phyloP scores from a whole-genome alignment of 768 basidiomycete species.

The Naganishia antarctica region DNA sequence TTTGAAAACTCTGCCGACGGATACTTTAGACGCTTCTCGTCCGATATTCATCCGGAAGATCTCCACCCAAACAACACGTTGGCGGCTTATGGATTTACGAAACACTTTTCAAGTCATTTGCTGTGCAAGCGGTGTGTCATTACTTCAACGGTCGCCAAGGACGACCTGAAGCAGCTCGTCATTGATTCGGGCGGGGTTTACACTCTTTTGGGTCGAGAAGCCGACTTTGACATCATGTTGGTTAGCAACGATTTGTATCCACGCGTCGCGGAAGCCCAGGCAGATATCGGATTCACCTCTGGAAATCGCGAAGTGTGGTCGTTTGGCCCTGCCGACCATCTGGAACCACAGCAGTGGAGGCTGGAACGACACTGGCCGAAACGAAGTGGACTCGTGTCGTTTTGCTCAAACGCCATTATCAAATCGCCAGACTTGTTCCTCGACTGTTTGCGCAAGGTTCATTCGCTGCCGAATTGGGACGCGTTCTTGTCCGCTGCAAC shows the following conservation, averaged over 20 bases:
- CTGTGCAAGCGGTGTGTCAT: conserved; percentile 5
- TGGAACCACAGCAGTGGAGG: neutral
- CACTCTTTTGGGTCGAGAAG: neutral
- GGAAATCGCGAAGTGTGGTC: neutral
- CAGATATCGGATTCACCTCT: neutral
- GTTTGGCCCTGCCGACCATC: conserved; percentile 7
- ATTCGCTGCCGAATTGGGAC: neutral
- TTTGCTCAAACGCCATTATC: neutral
- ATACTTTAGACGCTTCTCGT: conserved; percentile 1
- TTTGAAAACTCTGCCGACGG: conserved; percentile 10
- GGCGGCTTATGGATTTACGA: conserved; percentile 12
- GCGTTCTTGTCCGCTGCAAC: conserved; percentile 6
- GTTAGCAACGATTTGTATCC: conserved; percentile 13
- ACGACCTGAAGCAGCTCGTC: conserved; percentile 9
- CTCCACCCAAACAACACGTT: neutral
- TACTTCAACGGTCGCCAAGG: conserved; percentile 6
- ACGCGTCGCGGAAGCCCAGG: neutral
- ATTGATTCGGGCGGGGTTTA: neutral
- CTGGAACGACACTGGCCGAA: neutral
- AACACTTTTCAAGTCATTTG: neutral
- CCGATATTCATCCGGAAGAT: neutral
- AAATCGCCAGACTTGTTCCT: conserved; percentile 1
- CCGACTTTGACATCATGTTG: neutral
- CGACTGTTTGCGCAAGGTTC: conserved; percentile 1
- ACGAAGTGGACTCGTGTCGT: conserved; percentile 13